Base-by-base conservation (phyloP, 352 stramenopile species). In the Phytopythium delawarense region DNA sequence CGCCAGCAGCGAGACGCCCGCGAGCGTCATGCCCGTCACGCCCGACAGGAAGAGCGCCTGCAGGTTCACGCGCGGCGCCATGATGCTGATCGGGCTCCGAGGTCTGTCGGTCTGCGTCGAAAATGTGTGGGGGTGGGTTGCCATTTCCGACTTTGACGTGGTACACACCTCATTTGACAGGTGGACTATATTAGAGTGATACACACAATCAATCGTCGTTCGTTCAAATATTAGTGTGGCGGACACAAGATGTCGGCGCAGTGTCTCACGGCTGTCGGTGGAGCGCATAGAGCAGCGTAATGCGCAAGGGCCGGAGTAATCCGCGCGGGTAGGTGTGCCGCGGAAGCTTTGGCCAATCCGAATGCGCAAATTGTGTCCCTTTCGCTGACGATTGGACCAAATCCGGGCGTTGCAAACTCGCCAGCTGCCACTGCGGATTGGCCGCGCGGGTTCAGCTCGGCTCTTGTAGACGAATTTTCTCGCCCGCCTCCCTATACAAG, bases 21-120 rank as follows among this genome's bases (percentile, higher is more conserved):
- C 84, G 39, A 87, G 67, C 53, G 83, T 92, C 85, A 91, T 93
- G 62, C 87, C 87, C 63, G 87, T 93, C 21, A 81, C 69, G 28
- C 79, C 84, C 28, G 84, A 91, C 69, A 93, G 75, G 56, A 81
- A 81, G 23, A 90, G 70, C 8, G 76, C 79, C 15, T 73, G 53
- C 57, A 93, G 44, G 50, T 72, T 91, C 54, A 84, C 63, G 37
- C 79, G 76, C 25, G 67, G 71, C 55, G 55, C 55, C 55, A 61
- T 61, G 37, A 18, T 34, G 28, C 28, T 4, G 28, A 32, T 32
- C 28, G 28, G 25, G 1, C 25, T 28, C 25, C 25, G 25, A 28
- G 25, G 1, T 28, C 25, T 11, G 25, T 55, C 30, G 30, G 39
- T 28, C 18, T 18, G 7, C 7, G n/a, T 53, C 21, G 16, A 5